phyloP scores from a whole-genome alignment of 139 green algal species.

The Cymbomonas tetramitiformis region DNA sequence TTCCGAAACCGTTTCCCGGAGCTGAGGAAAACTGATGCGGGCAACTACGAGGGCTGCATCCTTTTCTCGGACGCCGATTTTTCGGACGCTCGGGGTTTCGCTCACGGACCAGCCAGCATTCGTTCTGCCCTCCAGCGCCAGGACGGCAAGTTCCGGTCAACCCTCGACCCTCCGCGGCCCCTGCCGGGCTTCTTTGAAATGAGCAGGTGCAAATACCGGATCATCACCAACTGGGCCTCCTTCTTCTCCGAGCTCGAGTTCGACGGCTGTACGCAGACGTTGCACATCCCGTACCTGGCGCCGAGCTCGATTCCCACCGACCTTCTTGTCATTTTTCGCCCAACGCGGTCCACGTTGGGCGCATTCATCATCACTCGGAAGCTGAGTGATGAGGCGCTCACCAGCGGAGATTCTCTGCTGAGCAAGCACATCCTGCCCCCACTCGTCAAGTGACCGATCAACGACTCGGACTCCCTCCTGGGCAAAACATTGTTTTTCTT shows the following conservation, averaged over 20 bases:
- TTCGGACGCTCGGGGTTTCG: too few relatives aligned
- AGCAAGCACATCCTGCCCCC: too few relatives aligned
- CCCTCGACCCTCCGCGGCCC: not conserved
- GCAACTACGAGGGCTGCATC: not conserved
- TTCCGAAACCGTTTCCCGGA: not conserved
- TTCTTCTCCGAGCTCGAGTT: not conserved
- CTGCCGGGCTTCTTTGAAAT: not conserved
- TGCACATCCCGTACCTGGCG: not conserved
- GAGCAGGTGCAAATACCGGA: not conserved
- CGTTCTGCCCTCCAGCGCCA: not conserved
- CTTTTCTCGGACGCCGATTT: not conserved
- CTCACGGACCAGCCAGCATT: not conserved
- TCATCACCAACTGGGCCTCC: not conserved
- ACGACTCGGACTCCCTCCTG: too few relatives aligned
- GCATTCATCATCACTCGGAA: too few relatives aligned
- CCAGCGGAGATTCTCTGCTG: too few relatives aligned
- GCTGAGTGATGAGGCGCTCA: too few relatives aligned
- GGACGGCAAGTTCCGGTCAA: not conserved
- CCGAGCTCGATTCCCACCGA: too few relatives aligned
- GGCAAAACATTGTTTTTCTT: too few relatives aligned
- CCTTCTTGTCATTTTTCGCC: too few relatives aligned
- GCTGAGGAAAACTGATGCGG: not conserved
- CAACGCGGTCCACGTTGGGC: too few relatives aligned
- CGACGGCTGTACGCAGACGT: not conserved
- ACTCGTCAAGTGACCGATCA: too few relatives aligned